phyloP scores from a whole-genome alignment of 1,284 basidiomycete species.

The Puccinia horiana region DNA sequence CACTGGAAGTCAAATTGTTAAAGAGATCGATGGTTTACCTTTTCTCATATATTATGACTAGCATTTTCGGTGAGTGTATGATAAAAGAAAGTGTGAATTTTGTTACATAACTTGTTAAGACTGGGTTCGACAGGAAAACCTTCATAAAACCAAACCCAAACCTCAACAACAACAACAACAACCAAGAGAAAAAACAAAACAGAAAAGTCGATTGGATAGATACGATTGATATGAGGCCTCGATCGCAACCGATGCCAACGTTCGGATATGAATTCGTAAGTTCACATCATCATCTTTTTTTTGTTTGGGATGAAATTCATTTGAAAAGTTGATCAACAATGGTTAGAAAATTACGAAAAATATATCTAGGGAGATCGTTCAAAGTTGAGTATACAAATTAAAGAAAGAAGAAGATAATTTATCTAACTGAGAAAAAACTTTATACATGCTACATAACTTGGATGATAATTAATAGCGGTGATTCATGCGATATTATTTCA shows the following conservation, averaged over 20 bases:
- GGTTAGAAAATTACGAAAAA: constrained; percentile 1
- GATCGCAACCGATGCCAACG: neutral
- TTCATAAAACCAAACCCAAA: too few relatives aligned
- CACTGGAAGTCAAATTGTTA: too few relatives aligned
- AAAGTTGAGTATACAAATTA: constrained; percentile 4
- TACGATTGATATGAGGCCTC: neutral
- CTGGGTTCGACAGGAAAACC: too few relatives aligned
- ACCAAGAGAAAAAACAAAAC: too few relatives aligned
- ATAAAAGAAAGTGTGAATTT: too few relatives aligned
- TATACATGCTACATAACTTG: neutral
- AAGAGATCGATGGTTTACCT: too few relatives aligned
- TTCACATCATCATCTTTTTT: neutral
- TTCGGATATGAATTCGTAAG: constrained; percentile 9
- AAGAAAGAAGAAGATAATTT: neutral
- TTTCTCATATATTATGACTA: too few relatives aligned
- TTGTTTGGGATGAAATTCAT: too few relatives aligned
- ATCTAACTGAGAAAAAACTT: neutral
- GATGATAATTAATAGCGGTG: neutral
- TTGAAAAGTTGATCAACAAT: neutral
- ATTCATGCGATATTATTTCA: constrained; percentile 17
- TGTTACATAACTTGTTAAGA: too few relatives aligned
- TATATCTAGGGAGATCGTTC: constrained; percentile 3
- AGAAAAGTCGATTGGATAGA: too few relatives aligned
- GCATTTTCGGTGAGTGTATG: too few relatives aligned
- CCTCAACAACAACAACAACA: too few relatives aligned